A percentile compares a stretch with the other conserved stretches of the same genome.
phyloP scores from a whole-genome alignment of 139 green algal genomes.

The Klebsormidium nitens region DNA sequence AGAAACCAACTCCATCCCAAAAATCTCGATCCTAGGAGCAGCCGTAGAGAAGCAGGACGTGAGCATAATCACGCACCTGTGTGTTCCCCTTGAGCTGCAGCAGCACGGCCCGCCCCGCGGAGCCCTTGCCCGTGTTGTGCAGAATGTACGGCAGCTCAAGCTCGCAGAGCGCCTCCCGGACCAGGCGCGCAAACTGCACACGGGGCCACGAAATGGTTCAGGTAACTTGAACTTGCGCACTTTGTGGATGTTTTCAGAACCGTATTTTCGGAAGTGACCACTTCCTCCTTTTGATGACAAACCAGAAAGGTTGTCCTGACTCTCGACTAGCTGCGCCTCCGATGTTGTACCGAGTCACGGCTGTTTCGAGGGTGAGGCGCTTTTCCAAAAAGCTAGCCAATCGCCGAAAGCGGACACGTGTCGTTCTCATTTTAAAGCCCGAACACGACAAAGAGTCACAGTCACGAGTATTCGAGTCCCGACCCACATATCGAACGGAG shows the following conservation, averaged over 20 bases:
- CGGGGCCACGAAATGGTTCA: background rate
- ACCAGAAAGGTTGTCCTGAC: background rate
- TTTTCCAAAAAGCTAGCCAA: conserved; percentile 3
- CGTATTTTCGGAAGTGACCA: background rate
- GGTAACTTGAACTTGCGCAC: background rate
- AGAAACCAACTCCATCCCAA: too few relatives aligned
- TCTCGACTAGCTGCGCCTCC: too few relatives aligned
- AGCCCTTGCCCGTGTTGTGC: conserved; percentile 22
- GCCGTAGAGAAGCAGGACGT: conserved; percentile 1
- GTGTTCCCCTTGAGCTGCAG: conserved; percentile 7
- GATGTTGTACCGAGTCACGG: too few relatives aligned
- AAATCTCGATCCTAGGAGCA: too few relatives aligned
- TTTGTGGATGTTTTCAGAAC: background rate
- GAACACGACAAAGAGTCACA: background rate
- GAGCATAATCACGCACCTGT: conserved; percentile 12
- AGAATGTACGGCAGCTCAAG: conserved; percentile 42
- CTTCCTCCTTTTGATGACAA: background rate
- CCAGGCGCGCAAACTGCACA: conserved; percentile 40
- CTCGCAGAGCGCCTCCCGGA: conserved; percentile 43
- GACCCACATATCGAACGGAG: too few relatives aligned
- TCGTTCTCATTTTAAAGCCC: background rate
- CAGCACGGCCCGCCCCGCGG: conserved; percentile 4
- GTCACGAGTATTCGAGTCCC: background rate
- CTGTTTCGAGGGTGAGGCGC: too few relatives aligned
- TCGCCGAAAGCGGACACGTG: background rate